A percentile compares a stretch with the other conserved stretches of the same genome.
Evolutionary conservation across 192 early-diverging fungal genomes (phyloP).

Genomic region (Linnemannia zychae): DNA sequence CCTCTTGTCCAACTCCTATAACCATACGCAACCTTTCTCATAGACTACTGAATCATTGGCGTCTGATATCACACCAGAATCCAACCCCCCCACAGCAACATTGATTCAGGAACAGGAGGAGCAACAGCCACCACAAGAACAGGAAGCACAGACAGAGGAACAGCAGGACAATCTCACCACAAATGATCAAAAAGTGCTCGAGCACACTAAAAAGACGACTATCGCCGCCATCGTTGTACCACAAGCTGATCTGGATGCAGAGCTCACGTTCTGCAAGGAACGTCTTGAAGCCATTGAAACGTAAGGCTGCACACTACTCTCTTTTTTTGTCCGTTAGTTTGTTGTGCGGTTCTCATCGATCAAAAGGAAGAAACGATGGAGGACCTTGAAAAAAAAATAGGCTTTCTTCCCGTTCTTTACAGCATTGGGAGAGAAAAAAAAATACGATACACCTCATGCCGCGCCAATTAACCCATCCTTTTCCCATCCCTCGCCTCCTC

Average conservation of each 20-base stretch:
- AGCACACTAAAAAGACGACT: neutral
- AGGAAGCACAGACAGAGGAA: neutral
- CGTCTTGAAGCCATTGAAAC: slow-evolving; percentile 28
- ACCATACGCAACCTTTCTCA: neutral
- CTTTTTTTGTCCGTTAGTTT: neutral
- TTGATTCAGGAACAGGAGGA: neutral
- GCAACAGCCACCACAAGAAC: neutral
- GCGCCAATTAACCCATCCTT: neutral
- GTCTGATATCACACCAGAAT: neutral
- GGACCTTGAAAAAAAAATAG: neutral
- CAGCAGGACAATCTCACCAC: neutral
- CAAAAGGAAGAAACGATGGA: neutral
- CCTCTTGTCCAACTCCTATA: neutral
- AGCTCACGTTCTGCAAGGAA: slow-evolving; percentile 33
- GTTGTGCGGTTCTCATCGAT: neutral
- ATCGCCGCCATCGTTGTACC: neutral
- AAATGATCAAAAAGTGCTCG: neutral
- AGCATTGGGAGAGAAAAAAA: slow-evolving; percentile 9
- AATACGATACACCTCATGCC: neutral
- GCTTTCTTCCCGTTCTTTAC: neutral
- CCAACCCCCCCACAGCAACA: neutral
- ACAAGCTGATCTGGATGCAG: slow-evolving; percentile 19
- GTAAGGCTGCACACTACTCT: neutral
- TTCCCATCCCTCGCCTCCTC: too few relatives aligned
- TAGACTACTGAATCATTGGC: neutral